Conservation (phyloP, 2,329 filamentous ascomycete species). For the Diaporthe velutina region DNA sequence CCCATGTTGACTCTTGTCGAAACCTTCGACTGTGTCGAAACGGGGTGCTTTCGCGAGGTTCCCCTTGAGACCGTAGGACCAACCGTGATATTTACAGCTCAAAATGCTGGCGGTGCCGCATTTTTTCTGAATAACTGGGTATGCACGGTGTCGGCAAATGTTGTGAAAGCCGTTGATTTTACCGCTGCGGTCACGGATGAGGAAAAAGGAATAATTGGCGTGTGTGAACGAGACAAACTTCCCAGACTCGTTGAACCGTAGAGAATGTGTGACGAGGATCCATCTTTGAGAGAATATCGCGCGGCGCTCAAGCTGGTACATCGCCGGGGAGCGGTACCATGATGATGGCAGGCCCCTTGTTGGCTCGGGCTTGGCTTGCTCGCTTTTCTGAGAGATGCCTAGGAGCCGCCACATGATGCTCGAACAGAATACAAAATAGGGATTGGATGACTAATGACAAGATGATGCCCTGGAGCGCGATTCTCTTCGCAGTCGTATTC, state of each 20-base stretch:
- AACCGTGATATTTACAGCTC: conserved; percentile 60
- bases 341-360: conserved; percentile 55
- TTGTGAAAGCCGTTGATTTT: conserved; percentile 58
- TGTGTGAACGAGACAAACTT: conserved; percentile 51
- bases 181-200: conserved; percentile 51
- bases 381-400: conserved; percentile 13
- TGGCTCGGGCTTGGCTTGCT: conserved; percentile 40
- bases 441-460: not conserved
- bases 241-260: conserved; percentile 51
- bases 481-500: not conserved
- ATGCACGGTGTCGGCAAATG: conserved; percentile 58
- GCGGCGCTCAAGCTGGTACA: conserved; percentile 59
- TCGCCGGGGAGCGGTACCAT: conserved; percentile 57
- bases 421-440: too few relatives aligned
- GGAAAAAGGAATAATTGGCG: conserved; percentile 54
- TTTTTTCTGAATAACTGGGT: conserved; percentile 53
- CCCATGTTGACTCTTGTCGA: conserved; percentile 56
- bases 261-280: conserved; percentile 52
- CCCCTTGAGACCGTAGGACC: conserved; percentile 58
- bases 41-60: conserved; percentile 57
- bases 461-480: not conserved
- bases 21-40: conserved; percentile 53
- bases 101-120: conserved; percentile 54
- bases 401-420: conserved; percentile 35
- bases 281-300: conserved; percentile 58